Evolutionary conservation across 1,284 basidiomycete species (phyloP).

Genomic region (Ceraceosorus guamensis): DNA sequence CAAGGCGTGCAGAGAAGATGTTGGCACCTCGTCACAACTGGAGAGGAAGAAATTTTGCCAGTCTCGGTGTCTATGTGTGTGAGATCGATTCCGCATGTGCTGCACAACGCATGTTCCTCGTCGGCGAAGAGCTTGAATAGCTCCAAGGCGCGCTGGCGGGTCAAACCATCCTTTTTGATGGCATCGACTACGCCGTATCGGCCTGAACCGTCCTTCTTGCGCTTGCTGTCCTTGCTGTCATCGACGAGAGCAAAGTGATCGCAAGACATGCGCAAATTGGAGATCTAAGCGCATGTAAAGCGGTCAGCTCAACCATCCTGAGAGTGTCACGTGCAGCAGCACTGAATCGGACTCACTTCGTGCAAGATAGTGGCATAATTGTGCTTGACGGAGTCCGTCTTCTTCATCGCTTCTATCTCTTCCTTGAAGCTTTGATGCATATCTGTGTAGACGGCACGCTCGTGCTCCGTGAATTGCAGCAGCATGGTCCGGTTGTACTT

Average conservation of each 20-base stretch:
- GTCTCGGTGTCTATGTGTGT: constrained; percentile 21
- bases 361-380: constrained; percentile 96
- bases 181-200: constrained; percentile 56
- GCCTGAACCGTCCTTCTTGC: constrained; percentile 49
- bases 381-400: constrained; percentile 80
- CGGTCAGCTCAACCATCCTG: no score
- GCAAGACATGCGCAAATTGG: constrained; percentile 80
- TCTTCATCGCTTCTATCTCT: constrained; percentile 77
- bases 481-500: constrained; percentile 75
- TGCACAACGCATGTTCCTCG: constrained; percentile 49
- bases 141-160: constrained; percentile 63
- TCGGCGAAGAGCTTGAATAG: constrained; percentile 77
- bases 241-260: constrained; percentile 88
- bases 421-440: constrained; percentile 82
- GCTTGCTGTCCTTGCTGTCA: constrained; percentile 48
- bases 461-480: constrained; percentile 74
- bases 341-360: constrained; percentile 52
- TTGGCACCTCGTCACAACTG: constrained; percentile 73
- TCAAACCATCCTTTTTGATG: constrained; percentile 76
- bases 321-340: not conserved
- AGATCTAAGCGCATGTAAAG: constrained; percentile 13
- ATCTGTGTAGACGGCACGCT: constrained; percentile 76
- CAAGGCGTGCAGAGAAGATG: constrained; percentile 63
- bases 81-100: constrained; percentile 75
- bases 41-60: constrained; percentile 5